Base-by-base conservation (phyloP, 805 yeast species). In the Cyberlindnera meyerae region DNA sequence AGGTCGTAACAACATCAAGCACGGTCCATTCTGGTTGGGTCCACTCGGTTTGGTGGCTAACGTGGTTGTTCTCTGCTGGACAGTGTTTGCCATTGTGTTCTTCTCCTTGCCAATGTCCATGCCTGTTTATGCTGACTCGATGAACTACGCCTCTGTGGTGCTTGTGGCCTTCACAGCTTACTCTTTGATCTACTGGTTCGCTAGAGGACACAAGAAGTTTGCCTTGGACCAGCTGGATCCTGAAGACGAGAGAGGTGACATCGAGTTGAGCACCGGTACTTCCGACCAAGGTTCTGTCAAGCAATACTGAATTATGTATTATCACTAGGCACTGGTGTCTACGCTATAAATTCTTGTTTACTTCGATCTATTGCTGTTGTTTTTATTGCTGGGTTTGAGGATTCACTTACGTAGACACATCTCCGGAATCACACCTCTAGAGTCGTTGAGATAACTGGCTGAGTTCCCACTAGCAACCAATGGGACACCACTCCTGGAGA, bases 11-110 rank as follows among this genome's bases (percentile, higher is more conserved):
- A 69, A 60, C 41, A 73, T 77, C 43, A 62, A 54, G 43, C 79
- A 68, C 52, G 87, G 87, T 28, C 85, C 82, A 25, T 79, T 76
- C 58, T 79, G 86, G 82, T 50, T 72, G 36, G 82, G 83, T 5
- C 62, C 64, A 36, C 33, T 74, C 37, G 86, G 86, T 2, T 48
- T 61, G 2, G 43, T 73, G 33, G 58, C 71, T 34, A 78, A 79
- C 51, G 48, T 67, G 17, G 71, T 79, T 3, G 61, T 73, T 12
- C 40, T 79, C 4, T 46, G 56, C 4, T 81, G 86, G 83, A 67
- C 84, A 0, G 32, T 69, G 0, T 81, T 82, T 49, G 70, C 79
- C 6, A 42, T 74, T 5, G 69, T 78, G 3, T 75, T 81, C 58
- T 80, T 73, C 63, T 75, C 77, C 30, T 74, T 81, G 64, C 88